A percentile compares a stretch with the other conserved stretches of the same genome.
Conservation (phyloP, 2,329 filamentous ascomycete genomes). For the Claviceps sp. region DNA sequence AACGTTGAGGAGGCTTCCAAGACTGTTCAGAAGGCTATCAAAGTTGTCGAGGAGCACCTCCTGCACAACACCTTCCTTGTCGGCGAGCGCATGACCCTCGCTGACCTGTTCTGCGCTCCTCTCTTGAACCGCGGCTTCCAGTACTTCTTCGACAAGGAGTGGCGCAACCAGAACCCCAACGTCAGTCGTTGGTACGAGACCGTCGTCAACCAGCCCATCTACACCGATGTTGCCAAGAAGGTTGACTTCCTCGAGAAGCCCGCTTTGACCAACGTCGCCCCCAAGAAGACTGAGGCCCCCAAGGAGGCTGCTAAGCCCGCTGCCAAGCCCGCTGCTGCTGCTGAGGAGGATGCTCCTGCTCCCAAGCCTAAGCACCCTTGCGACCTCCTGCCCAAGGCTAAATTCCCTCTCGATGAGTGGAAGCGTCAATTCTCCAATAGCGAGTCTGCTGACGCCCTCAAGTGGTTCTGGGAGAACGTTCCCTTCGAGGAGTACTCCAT, state of each 20-base stretch:
- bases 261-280: slow-evolving; percentile 52
- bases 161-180: slow-evolving; percentile 71
- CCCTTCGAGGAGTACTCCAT: slow-evolving; percentile 92
- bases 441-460: slow-evolving; percentile 71
- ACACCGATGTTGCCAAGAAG: slow-evolving; percentile 64
- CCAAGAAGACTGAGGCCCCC: slow-evolving; percentile 68
- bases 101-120: slow-evolving; percentile 74
- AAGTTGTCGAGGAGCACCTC: slow-evolving; percentile 75
- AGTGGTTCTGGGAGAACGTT: slow-evolving; percentile 97
- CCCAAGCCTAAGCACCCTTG: slow-evolving; percentile 97
- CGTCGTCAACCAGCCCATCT: slow-evolving; percentile 84
- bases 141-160: slow-evolving; percentile 86
- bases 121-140: slow-evolving; percentile 81
- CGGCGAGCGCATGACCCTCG: slow-evolving; percentile 92
- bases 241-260: slow-evolving; percentile 71
- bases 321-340: slow-evolving; percentile 16
- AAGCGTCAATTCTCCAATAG: slow-evolving; percentile 99
- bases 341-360: slow-evolving; percentile 32
- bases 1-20: slow-evolving; percentile 68
- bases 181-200: slow-evolving; percentile 90
- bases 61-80: slow-evolving; percentile 91
- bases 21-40: slow-evolving; percentile 51
- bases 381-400: slow-evolving; percentile 67
- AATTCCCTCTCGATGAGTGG: slow-evolving; percentile 85
- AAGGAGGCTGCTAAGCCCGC: slow-evolving; percentile 52